Conservation (phyloP, 176 grass and related monocot genomes). For the Zea mays region DNA sequence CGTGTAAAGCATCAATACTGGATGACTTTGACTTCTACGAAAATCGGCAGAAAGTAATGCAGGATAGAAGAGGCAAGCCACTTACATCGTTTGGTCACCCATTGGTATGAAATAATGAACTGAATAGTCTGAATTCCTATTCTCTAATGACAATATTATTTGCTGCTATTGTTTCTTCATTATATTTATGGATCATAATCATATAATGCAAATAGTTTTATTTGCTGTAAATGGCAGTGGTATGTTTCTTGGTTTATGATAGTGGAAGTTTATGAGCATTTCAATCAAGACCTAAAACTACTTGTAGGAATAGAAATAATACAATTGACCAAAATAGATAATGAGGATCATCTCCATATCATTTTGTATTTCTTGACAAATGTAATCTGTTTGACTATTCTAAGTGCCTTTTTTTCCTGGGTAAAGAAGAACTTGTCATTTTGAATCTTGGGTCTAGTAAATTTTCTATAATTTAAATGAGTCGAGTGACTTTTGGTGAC, state of each 20-base stretch:
- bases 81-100: conserved; percentile 39
- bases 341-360: not conserved
- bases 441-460: no score
- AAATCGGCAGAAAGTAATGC: conserved; percentile 84
- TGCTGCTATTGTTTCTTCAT: not conserved
- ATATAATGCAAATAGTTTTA: conserved; percentile 18
- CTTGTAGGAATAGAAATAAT: not conserved
- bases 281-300: not conserved
- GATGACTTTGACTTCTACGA: conserved; percentile 92
- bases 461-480: not conserved
- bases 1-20: conserved; percentile 83
- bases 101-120: conserved; percentile 38
- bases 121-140: conserved; percentile 7
- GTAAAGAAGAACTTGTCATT: no score
- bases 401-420: no score
- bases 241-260: conserved; percentile 29
- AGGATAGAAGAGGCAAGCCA: conserved; percentile 70
- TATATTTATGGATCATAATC: conserved; percentile 2
- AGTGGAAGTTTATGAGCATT: not conserved
- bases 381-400: no score
- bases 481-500: not conserved
- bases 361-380: not conserved
- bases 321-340: not conserved
- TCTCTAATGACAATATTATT: not conserved
- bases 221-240: conserved; percentile 5